These are phyloP conservation scores for Musa schizocarpa DNA, from an alignment of 176 grass and related monocot genomes.

Conservation along the genomic window DNA sequence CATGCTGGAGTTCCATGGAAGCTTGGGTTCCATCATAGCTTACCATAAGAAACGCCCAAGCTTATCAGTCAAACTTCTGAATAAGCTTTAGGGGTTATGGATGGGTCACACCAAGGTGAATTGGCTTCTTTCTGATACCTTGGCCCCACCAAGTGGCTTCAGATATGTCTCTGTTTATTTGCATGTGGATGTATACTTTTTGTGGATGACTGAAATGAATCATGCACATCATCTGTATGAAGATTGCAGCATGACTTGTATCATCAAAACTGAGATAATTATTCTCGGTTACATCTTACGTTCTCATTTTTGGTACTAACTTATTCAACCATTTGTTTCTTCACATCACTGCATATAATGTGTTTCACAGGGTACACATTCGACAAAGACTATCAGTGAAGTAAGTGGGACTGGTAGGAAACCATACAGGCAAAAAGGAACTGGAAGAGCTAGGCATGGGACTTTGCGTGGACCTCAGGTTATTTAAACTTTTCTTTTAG, in stretches of 20 bases:
- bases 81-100: too few relatives aligned
- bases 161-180: too few relatives aligned
- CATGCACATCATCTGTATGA: too few relatives aligned
- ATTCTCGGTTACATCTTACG: background rate
- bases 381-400: conserved; percentile 80
- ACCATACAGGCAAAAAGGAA: conserved; percentile 76
- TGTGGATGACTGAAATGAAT: too few relatives aligned
- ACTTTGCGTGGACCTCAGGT: conserved; percentile 73
- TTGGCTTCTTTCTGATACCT: too few relatives aligned
- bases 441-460: conserved; percentile 74
- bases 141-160: too few relatives aligned
- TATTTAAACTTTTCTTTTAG: conserved; percentile 6
- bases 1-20: too few relatives aligned
- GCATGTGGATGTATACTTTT: too few relatives aligned
- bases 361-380: conserved; percentile 62
- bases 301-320: background rate
- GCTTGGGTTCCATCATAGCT: too few relatives aligned
- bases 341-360: conserved; percentile 3
- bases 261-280: background rate
- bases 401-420: conserved; percentile 87
- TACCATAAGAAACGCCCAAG: too few relatives aligned
- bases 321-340: background rate
- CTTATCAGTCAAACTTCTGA: too few relatives aligned
- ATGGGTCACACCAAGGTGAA: too few relatives aligned
- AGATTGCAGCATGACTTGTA: background rate